Conservation (phyloP, 2,329 filamentous ascomycete species). For the Ambrosiella xylebori region DNA sequence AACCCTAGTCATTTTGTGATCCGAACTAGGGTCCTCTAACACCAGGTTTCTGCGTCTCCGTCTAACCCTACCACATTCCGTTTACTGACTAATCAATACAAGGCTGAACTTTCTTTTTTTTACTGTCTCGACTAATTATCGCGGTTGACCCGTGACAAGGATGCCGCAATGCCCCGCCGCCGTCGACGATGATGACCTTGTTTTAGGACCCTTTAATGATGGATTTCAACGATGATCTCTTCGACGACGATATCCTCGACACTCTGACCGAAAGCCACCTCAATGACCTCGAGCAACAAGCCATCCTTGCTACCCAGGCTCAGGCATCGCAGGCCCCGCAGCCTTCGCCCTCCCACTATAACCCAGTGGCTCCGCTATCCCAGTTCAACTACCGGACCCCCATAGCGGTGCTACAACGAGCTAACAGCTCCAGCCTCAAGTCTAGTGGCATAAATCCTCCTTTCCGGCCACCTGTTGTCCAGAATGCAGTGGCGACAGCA, state of each 20-base stretch:
- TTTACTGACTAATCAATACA: too few species aligned
- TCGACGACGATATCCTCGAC: conserved; percentile 42
- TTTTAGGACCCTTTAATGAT: not conserved
- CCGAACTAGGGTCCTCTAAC: too few species aligned
- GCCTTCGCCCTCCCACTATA: not conserved
- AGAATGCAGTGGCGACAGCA: conserved; percentile 12
- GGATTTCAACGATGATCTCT: conserved; percentile 8
- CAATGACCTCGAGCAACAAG: conserved; percentile 45
- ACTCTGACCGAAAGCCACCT: conserved; percentile 38
- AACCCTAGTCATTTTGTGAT: too few species aligned
- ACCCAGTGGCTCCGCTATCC: not conserved
- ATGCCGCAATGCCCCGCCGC: not conserved
- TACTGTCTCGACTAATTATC: not conserved
- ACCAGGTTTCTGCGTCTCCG: too few species aligned
- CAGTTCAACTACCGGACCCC: too few species aligned
- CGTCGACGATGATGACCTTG: not conserved
- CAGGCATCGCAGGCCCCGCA: conserved; percentile 3
- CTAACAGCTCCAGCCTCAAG: conserved; percentile 9
- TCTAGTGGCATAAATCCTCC: conserved; percentile 5
- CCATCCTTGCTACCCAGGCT: conserved; percentile 42
- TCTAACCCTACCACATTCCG: too few species aligned
- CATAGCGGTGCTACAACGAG: too few species aligned
- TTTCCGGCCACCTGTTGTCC: not conserved
- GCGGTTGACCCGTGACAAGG: not conserved
- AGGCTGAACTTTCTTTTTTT: too few species aligned